phyloP scores from a whole-genome alignment of 2,329 filamentous ascomycete species.

The Talaromyces atroroseus region DNA sequence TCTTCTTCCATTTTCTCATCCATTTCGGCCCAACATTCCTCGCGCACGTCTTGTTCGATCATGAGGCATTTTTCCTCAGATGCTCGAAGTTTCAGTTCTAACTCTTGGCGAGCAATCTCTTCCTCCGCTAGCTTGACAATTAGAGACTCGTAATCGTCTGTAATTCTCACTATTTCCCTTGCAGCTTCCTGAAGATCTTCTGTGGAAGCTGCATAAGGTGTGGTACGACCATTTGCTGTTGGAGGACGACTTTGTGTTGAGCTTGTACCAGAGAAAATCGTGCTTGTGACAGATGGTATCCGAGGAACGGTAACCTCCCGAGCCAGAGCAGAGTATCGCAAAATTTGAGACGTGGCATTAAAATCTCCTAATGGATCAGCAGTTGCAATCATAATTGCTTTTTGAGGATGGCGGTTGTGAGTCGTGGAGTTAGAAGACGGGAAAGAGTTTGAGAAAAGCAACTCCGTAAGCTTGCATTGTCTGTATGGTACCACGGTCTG shows the following conservation, averaged over 20 bases:
- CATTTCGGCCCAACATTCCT: conserved; percentile 84
- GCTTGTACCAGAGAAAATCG: conserved; percentile 48
- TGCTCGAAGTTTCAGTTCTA: conserved; percentile 66
- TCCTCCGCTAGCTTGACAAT: conserved; percentile 66
- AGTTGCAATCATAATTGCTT: conserved; percentile 91
- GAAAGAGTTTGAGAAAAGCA: conserved; percentile 84
- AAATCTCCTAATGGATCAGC: conserved; percentile 90
- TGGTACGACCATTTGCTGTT: conserved; percentile 38
- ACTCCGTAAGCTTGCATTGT: conserved; percentile 78
- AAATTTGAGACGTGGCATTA: conserved; percentile 92
- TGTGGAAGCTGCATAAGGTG: conserved; percentile 33
- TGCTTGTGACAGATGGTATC: conserved; percentile 73
- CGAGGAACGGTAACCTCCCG: conserved; percentile 88
- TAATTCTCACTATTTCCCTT: conserved; percentile 73
- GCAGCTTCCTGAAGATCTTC: conserved; percentile 78
- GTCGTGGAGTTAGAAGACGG: conserved; percentile 53
- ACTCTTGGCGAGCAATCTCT: conserved; percentile 61
- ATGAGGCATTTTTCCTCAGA: conserved; percentile 61
- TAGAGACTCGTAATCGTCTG: conserved; percentile 70
- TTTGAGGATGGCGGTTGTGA: conserved; percentile 65
- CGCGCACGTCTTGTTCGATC: conserved; percentile 77
- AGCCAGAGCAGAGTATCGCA: conserved; percentile 88
- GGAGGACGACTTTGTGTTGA: conserved; percentile 24
- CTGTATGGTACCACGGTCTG: conserved; percentile 72
- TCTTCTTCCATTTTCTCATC: conserved; percentile 71